phyloP scores from a whole-genome alignment of 2,329 filamentous ascomycete genomes.

The Calonectria fujianensis region DNA sequence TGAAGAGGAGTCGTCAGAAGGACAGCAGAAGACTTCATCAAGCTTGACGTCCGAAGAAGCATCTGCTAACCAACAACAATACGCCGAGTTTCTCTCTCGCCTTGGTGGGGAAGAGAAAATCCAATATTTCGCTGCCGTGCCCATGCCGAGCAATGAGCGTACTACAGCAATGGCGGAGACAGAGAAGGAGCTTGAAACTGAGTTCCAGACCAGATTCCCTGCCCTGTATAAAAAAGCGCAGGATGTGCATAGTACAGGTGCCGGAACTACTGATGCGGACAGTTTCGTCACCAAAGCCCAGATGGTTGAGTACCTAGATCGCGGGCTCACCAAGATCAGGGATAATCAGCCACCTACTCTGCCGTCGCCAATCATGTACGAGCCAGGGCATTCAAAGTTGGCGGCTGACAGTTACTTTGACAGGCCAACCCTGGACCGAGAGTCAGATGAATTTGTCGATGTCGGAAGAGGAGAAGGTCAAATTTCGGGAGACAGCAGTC shows the following conservation, averaged over 20 bases:
- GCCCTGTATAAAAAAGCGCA: slow-evolving; percentile 67
- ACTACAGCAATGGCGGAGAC: slow-evolving; percentile 64
- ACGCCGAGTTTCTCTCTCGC: slow-evolving; percentile 66
- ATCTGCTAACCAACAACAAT: slow-evolving; percentile 61
- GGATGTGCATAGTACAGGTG: slow-evolving; percentile 57
- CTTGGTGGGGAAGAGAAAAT: slow-evolving; percentile 66
- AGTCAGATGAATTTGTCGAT: slow-evolving; percentile 61
- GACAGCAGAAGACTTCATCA: slow-evolving; percentile 54
- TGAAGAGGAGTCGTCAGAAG: slow-evolving; percentile 62
- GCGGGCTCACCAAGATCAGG: slow-evolving; percentile 67
- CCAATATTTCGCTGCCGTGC: slow-evolving; percentile 61
- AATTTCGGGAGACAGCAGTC: slow-evolving; percentile 44
- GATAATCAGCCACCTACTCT: slow-evolving; percentile 45
- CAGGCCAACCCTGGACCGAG: slow-evolving; percentile 49
- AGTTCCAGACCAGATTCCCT: slow-evolving; percentile 68
- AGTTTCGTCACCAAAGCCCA: slow-evolving; percentile 67
- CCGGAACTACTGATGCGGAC: slow-evolving; percentile 57
- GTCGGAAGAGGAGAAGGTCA: slow-evolving; percentile 55
- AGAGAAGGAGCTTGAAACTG: slow-evolving; percentile 69
- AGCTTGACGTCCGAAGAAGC: slow-evolving; percentile 47
- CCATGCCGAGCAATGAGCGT: slow-evolving; percentile 63
- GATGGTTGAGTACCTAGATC: slow-evolving; percentile 69
- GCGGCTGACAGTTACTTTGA: slow-evolving; percentile 57
- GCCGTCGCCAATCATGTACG: slow-evolving; percentile 48
- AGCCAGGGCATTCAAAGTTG: slow-evolving; percentile 58